Conservation (phyloP, 108 stramenopile species). For the Cyclotella atomus region DNA sequence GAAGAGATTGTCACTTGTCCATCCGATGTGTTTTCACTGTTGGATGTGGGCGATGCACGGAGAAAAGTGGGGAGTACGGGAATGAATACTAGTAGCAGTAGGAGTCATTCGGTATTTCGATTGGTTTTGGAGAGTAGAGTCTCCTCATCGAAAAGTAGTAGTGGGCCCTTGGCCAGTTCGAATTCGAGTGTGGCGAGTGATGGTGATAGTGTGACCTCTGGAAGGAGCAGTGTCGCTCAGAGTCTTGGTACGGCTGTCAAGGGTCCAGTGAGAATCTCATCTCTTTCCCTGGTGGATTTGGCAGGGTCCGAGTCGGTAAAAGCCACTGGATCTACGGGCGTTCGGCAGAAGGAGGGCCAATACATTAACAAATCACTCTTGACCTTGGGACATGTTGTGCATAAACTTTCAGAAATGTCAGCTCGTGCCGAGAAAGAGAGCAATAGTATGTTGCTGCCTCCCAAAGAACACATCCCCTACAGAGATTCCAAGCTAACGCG, state of each 20-base stretch:
- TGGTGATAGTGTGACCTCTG: constrained; percentile 24
- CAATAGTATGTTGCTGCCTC: constrained; percentile 13
- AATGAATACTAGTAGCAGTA: constrained; percentile 88
- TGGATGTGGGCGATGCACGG: constrained; percentile 76
- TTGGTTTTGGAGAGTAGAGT: constrained; percentile 83
- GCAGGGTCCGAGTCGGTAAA: constrained; percentile 87
- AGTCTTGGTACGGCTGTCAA: constrained; percentile 41
- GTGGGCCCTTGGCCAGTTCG: not conserved
- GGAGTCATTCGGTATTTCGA: constrained; percentile 92
- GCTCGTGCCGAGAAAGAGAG: constrained; percentile 17
- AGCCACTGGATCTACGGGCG: constrained; percentile 76
- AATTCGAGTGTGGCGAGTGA: constrained; percentile 39
- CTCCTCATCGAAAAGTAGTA: constrained; percentile 5
- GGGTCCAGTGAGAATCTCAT: constrained; percentile 64
- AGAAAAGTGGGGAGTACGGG: constrained; percentile 90
- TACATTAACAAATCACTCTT: constrained; percentile 98
- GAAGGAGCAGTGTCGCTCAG: constrained; percentile 65
- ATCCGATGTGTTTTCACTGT: constrained; percentile 81
- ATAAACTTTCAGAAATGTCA: constrained; percentile 69
- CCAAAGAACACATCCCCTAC: constrained; percentile 67
- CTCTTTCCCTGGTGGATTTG: constrained; percentile 82
- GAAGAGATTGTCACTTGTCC: constrained; percentile 88
- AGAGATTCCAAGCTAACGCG: constrained; percentile 94
- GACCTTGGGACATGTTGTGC: constrained; percentile 91
- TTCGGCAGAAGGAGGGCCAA: constrained; percentile 93